phyloP scores from a whole-genome alignment of 1,284 basidiomycete species.

The Melampsora abietis-canadensis region DNA sequence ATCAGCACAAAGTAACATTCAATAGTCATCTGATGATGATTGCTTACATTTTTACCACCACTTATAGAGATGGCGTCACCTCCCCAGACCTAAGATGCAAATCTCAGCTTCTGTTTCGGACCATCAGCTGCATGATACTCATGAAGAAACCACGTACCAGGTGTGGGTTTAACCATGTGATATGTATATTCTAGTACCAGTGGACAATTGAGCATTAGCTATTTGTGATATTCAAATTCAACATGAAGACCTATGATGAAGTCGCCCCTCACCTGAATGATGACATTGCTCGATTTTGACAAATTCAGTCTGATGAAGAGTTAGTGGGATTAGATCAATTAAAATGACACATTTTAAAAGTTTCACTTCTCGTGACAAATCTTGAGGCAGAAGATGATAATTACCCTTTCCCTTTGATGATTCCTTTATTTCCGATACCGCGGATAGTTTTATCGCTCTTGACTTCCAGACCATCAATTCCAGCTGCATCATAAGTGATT shows the following conservation, averaged over 20 bases:
- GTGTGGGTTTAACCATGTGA: conserved; percentile 32
- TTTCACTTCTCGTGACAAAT: no score
- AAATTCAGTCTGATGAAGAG: neutral
- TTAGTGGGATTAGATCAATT: no score
- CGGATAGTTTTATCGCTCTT: conserved; percentile 28
- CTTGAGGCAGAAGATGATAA: neutral
- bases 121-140: neutral
- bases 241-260: neutral
- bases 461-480: conserved; percentile 2
- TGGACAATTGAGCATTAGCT: neutral
- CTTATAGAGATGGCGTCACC: conserved; percentile 26
- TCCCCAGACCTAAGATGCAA: conserved; percentile 32
- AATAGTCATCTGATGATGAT: neutral
- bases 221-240: neutral
- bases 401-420: conserved; percentile 41
- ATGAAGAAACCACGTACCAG: conserved; percentile 5
- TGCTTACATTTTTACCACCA: conserved; percentile 18
- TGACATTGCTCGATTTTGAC: neutral
- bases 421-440: conserved; percentile 14
- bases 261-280: neutral
- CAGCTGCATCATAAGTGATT: no score
- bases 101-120: neutral
- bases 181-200: conserved; percentile 12
- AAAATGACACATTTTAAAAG: no score
- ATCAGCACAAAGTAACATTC: neutral